A percentile compares a stretch with the other conserved stretches of the same genome.
Evolutionary conservation across 108 stramenopile species (phyloP).

Genomic region (Cyclotella baltica): DNA sequence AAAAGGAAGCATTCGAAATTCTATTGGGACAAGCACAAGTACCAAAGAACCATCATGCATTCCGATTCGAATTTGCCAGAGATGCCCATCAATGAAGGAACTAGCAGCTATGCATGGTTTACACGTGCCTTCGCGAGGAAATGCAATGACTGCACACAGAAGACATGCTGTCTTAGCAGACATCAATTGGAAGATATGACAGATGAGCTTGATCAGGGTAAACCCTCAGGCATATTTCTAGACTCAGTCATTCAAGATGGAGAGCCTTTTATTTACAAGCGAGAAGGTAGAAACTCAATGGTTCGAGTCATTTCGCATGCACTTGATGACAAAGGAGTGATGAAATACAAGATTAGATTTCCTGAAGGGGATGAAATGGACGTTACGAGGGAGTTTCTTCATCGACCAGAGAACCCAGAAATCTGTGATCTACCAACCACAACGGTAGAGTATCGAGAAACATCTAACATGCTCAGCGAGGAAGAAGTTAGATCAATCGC

Average conservation of each 20-base stretch:
- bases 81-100: slow-evolving; percentile 14
- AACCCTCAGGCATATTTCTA: background rate
- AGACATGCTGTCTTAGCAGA: background rate
- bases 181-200: background rate
- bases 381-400: background rate
- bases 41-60: background rate
- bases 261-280: slow-evolving; percentile 14
- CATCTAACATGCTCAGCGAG: background rate
- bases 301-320: background rate
- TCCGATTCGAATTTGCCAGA: slow-evolving; percentile 12
- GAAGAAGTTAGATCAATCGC: background rate
- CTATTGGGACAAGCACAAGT: slow-evolving; percentile 10
- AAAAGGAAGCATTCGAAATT: background rate
- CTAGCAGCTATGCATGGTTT: background rate
- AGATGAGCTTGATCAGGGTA: background rate
- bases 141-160: background rate
- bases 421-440: background rate
- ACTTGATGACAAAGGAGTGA: background rate
- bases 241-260: background rate
- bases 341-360: background rate
- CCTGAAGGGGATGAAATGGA: background rate
- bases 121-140: background rate
- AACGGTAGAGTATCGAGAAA: background rate
- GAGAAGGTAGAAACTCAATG: background rate
- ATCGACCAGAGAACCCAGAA: background rate